phyloP scores from a whole-genome alignment of 192 early-diverging fungal genomes.

The Phlyctochytrium planicorne region DNA sequence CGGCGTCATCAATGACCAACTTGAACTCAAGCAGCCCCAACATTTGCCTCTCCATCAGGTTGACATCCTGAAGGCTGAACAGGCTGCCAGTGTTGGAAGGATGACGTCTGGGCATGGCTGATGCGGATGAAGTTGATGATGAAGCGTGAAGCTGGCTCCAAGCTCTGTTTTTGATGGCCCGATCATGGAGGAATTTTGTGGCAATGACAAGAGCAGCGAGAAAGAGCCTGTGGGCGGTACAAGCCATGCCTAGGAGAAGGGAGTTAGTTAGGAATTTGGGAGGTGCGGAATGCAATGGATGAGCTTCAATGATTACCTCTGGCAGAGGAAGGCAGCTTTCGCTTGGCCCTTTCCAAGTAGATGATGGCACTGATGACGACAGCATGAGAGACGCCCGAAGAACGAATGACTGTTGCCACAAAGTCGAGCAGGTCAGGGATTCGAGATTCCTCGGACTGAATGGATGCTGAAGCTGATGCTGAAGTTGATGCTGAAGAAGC shows the following conservation, averaged over 20 bases:
- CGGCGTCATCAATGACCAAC: constrained; percentile 14
- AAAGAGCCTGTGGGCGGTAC: constrained; percentile 39
- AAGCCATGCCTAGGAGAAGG: too few species aligned
- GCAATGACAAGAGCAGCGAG: constrained; percentile 35
- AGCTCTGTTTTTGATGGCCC: constrained; percentile 27
- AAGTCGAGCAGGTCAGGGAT: background rate
- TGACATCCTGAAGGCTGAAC: constrained; percentile 41
- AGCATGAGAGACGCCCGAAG: background rate
- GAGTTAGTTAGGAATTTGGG: too few species aligned
- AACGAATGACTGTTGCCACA: background rate
- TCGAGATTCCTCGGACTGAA: too few species aligned
- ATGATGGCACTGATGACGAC: background rate
- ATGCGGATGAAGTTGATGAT: too few species aligned
- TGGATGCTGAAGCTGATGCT: too few species aligned
- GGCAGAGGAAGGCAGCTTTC: background rate
- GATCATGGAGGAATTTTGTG: constrained; percentile 34
- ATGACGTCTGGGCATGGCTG: too few species aligned
- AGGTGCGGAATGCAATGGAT: too few species aligned
- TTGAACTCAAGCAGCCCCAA: constrained; percentile 32
- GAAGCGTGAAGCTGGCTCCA: constrained; percentile 18
- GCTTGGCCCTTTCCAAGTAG: background rate
- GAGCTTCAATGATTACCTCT: too few species aligned
- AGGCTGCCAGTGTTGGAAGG: too few species aligned
- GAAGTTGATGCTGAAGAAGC: too few species aligned
- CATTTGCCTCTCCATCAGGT: constrained; percentile 48